Evolutionary conservation across 352 stramenopile species (phyloP).

Genomic region (Peronosclerospora sorghi): DNA sequence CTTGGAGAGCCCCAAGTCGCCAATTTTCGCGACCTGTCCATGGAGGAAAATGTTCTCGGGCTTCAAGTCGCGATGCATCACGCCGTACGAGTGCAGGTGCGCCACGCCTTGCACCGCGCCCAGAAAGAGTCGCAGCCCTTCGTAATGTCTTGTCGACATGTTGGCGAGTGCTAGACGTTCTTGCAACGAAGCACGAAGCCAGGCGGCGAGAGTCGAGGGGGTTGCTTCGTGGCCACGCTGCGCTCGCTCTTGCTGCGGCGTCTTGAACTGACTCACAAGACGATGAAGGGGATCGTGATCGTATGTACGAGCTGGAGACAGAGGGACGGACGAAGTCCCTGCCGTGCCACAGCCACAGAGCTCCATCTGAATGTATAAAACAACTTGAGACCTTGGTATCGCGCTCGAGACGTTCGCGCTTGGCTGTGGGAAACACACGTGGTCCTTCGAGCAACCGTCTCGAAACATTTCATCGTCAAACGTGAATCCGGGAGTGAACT

Average conservation of each 20-base stretch:
- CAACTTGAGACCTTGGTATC: conserved; percentile 30
- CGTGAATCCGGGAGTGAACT: conserved; percentile 40
- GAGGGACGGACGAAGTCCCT: conserved; percentile 11
- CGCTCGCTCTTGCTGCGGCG: conserved; percentile 14
- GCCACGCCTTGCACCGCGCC: conserved; percentile 55
- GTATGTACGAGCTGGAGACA: conserved; percentile 5
- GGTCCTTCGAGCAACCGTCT: conserved; percentile 20
- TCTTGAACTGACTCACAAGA: conserved; percentile 31
- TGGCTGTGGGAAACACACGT: conserved; percentile 13
- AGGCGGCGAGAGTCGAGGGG: conserved; percentile 53
- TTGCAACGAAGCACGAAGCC: conserved; percentile 56
- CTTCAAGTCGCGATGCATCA: conserved; percentile 71
- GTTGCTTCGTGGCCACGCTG: conserved; percentile 22
- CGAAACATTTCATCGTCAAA: conserved; percentile 41
- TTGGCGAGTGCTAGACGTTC: conserved; percentile 28
- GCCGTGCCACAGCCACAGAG: conserved; percentile 46
- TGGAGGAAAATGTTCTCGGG: conserved; percentile 72
- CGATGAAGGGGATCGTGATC: conserved; percentile 35
- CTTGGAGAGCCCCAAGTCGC: conserved; percentile 61
- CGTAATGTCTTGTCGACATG: conserved; percentile 33
- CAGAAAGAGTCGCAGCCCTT: conserved; percentile 53
- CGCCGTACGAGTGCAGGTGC: conserved; percentile 61
- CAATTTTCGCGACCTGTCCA: conserved; percentile 47
- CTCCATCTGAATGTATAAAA: conserved; percentile 78
- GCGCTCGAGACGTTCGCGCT: conserved; percentile 10